Evolutionary conservation across 352 stramenopile genomes (phyloP).

Genomic region (Pythium volutum): DNA sequence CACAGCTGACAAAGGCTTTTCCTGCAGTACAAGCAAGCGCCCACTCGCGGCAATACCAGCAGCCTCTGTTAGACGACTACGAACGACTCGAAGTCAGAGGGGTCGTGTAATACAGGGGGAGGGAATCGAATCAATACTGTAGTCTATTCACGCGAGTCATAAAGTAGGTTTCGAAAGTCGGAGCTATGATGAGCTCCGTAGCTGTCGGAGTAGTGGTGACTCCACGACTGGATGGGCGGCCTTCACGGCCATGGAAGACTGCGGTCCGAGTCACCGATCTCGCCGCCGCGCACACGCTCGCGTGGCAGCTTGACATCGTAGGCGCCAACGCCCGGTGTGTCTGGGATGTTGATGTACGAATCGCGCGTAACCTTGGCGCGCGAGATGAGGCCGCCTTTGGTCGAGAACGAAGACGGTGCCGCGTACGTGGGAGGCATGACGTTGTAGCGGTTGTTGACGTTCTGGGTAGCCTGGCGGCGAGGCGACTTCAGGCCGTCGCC

Average conservation of each 20-base stretch:
- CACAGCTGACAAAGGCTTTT: no score
- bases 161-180: conserved; percentile 9
- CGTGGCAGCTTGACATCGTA: conserved; percentile 43
- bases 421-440: conserved; percentile 33
- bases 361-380: conserved; percentile 36
- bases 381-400: conserved; percentile 37
- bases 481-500: conserved; percentile 24
- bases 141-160: conserved; percentile 24
- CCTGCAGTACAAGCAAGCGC: not conserved
- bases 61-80: conserved; percentile 22
- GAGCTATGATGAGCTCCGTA: not conserved
- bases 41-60: not conserved
- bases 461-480: conserved; percentile 21
- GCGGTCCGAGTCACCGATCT: conserved; percentile 46
- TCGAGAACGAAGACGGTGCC: conserved; percentile 40
- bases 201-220: not conserved
- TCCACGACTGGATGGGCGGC: not conserved
- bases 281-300: conserved; percentile 35
- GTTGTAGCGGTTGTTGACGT: conserved; percentile 32
- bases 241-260: conserved; percentile 31
- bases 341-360: conserved; percentile 38
- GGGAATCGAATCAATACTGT: not conserved
- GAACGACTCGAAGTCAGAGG: conserved; percentile 9
- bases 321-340: conserved; percentile 36
- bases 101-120: not conserved